Percentiles rank a stretch among this genome's conserved stretches.
Evolutionary conservation across 257 asterid genomes (phyloP).

Genomic region (Solanum medicagineum): DNA sequence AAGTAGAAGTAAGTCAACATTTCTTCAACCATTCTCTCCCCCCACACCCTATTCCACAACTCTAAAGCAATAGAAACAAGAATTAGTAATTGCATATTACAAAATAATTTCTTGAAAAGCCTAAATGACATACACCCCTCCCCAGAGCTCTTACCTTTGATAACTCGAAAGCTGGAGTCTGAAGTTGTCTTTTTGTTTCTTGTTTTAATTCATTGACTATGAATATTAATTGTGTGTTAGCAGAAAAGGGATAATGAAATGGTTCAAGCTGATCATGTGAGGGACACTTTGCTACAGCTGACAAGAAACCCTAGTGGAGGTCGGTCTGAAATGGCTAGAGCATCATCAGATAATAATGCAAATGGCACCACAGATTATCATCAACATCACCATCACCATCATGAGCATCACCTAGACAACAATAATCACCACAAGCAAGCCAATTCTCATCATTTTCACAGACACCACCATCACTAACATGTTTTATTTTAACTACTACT

Average conservation of each 20-base stretch:
- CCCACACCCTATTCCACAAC: too few relatives aligned
- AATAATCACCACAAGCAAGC: background rate
- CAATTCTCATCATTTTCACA: background rate
- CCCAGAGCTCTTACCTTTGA: background rate
- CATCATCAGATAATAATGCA: slow-evolving; percentile 11
- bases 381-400: slow-evolving; percentile 5
- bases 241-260: slow-evolving; percentile 55
- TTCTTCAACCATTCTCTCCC: background rate
- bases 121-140: background rate
- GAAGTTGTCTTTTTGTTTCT: background rate
- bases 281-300: slow-evolving; percentile 70
- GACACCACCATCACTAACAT: slow-evolving; percentile 4
- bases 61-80: too few relatives aligned
- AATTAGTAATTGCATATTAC: background rate
- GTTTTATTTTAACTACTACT: background rate
- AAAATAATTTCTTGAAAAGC: background rate
- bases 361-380: slow-evolving; percentile 9
- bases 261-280: slow-evolving; percentile 67
- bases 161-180: background rate
- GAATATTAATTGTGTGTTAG: background rate
- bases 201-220: background rate
- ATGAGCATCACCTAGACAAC: background rate
- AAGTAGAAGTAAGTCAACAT: slow-evolving; percentile 53
- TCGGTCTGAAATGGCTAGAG: slow-evolving; percentile 18
- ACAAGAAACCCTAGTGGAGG: slow-evolving; percentile 48